Percentiles rank a stretch among this genome's conserved stretches.
These are phyloP conservation scores for Neoboletus magnificus DNA, from an alignment of 768 basidiomycete genomes.

Conservation along the genomic window DNA sequence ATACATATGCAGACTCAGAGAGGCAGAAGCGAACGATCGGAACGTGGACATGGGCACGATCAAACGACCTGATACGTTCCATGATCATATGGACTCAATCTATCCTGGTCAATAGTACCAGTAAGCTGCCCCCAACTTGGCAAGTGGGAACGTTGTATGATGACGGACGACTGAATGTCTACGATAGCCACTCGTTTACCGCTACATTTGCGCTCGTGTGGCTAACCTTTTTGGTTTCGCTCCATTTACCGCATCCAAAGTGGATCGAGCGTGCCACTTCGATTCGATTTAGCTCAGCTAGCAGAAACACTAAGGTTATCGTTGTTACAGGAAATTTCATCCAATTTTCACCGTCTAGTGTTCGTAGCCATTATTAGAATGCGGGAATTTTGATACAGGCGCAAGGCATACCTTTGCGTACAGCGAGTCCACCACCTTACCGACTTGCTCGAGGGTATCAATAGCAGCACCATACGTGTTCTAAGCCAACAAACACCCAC, in stretches of 20 bases:
- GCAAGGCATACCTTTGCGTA: conserved; percentile 68
- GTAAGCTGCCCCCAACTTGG: background rate
- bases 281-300: background rate
- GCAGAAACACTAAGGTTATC: background rate
- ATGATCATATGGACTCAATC: background rate
- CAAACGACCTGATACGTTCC: background rate
- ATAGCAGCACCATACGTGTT: conserved; percentile 87
- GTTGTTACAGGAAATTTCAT: conserved; percentile 15
- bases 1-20: background rate
- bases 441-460: conserved; percentile 83
- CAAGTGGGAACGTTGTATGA: background rate
- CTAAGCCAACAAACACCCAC: conserved; percentile 38
- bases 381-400: background rate
- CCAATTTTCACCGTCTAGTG: conserved; percentile 44
- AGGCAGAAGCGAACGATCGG: background rate
- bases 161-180: background rate
- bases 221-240: background rate
- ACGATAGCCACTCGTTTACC: background rate
- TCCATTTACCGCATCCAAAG: background rate
- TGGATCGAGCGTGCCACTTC: background rate
- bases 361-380: background rate
- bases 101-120: background rate
- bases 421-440: conserved; percentile 90
- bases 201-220: background rate
- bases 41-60: background rate